Conservation (phyloP, 495 filamentous ascomycete genomes). For the Hypoxylon trugodes region DNA sequence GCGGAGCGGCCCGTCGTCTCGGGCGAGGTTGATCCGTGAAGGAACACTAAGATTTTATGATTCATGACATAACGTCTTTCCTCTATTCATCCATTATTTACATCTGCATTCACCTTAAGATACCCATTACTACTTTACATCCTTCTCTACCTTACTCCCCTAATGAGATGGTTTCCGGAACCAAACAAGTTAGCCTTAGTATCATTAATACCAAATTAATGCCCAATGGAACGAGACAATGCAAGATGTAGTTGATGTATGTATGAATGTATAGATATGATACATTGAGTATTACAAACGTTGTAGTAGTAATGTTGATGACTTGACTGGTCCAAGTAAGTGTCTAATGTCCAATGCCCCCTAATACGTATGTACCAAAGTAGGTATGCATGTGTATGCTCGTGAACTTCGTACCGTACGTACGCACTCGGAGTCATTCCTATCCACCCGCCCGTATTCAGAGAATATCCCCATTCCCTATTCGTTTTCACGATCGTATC, state of each 20-base stretch:
- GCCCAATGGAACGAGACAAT: constrained; percentile 15
- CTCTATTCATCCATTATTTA: constrained; percentile 3
- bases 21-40: constrained; percentile 23
- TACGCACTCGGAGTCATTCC: background rate
- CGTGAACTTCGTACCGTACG: constrained; percentile 20
- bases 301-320: no score
- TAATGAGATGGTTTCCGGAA: constrained; percentile 24
- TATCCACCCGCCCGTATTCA: no score
- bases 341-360: no score
- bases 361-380: no score
- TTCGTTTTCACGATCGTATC: constrained; percentile 5
- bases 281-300: constrained; percentile 44
- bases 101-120: constrained; percentile 28
- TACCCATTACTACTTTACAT: constrained; percentile 26
- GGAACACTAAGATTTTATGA: no score
- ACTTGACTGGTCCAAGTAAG: constrained; percentile 16
- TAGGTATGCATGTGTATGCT: constrained; percentile 25
- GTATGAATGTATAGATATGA: no score
- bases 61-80: no score
- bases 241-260: constrained; percentile 23
- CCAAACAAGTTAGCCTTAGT: background rate
- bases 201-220: constrained; percentile 12
- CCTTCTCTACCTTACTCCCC: constrained; percentile 10
- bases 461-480: background rate
- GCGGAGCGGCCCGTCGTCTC: constrained; percentile 31